Conservation (phyloP, 495 filamentous ascomycete species). For the Hypoxylon perforatum region DNA sequence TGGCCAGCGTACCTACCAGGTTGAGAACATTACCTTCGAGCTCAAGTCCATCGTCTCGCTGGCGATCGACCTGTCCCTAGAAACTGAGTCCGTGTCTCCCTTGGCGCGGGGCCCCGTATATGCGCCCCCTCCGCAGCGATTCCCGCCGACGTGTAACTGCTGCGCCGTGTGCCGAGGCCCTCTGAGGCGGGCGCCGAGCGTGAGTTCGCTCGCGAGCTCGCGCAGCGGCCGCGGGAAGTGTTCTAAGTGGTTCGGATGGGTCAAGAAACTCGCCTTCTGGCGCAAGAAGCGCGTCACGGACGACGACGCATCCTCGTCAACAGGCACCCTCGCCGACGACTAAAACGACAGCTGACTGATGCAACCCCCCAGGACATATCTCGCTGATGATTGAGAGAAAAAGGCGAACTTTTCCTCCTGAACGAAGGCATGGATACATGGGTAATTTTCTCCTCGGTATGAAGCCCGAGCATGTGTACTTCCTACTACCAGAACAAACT, state of each 20-base stretch:
- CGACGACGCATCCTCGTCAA: constrained; percentile 20
- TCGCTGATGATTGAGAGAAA: no score
- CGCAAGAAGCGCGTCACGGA: constrained; percentile 18
- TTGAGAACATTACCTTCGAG: constrained; percentile 15
- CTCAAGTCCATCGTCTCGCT: constrained; percentile 19
- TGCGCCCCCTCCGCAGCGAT: no score
- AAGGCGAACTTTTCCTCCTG: no score
- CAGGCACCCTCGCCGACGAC: constrained; percentile 4
- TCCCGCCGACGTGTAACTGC: no score
- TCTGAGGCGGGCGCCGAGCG: constrained; percentile 4
- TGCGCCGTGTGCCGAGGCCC: constrained; percentile 7
- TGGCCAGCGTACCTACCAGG: constrained; percentile 24
- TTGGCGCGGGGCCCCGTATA: no score
- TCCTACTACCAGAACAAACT: no score
- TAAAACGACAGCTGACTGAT: not conserved
- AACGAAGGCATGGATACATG: not conserved
- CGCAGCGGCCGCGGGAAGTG: not conserved
- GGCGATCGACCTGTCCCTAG: constrained; percentile 38
- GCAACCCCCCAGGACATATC: no score
- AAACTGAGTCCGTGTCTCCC: constrained; percentile 17
- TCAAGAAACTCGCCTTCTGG: constrained; percentile 41
- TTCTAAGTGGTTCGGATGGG: constrained; percentile 5
- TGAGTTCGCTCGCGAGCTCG: not conserved
- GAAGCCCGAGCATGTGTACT: no score
- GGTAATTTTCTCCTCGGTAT: no score